Conservation (phyloP, 2,329 filamentous ascomycete genomes). For the Exophiala mesophila region DNA sequence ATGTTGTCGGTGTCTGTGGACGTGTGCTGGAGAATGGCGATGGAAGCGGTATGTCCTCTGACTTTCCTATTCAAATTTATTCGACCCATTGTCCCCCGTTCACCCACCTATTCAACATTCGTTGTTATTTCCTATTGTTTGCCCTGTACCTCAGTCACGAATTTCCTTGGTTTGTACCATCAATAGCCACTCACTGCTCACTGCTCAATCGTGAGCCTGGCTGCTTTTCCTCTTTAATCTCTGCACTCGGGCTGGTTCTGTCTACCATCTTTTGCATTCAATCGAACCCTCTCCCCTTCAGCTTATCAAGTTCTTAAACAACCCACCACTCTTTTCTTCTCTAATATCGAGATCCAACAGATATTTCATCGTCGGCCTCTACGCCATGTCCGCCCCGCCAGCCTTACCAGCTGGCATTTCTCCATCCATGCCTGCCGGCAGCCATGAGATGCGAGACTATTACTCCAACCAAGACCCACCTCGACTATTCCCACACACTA, state of each 20-base stretch:
- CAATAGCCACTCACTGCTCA: slow-evolving; percentile 10
- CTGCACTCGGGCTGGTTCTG: too few relatives aligned
- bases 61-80: slow-evolving; percentile 10
- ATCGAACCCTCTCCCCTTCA: too few relatives aligned
- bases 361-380: slow-evolving; percentile 25
- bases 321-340: neutral
- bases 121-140: slow-evolving; percentile 12
- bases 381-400: slow-evolving; percentile 27
- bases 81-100: slow-evolving; percentile 7
- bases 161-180: slow-evolving; percentile 21
- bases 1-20: slow-evolving; percentile 20
- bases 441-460: slow-evolving; percentile 58
- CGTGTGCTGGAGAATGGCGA: slow-evolving; percentile 11
- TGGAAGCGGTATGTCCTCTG: slow-evolving; percentile 20
- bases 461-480: slow-evolving; percentile 50
- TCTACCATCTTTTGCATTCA: too few relatives aligned
- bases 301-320: too few relatives aligned
- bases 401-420: slow-evolving; percentile 52
- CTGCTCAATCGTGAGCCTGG: too few relatives aligned
- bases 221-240: slow-evolving; percentile 8
- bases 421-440: slow-evolving; percentile 54
- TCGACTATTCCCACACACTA: slow-evolving; percentile 57
- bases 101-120: slow-evolving; percentile 8
- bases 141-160: slow-evolving; percentile 14
- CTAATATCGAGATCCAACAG: slow-evolving; percentile 8